Evolutionary conservation across 2,329 filamentous ascomycete species (phyloP).

Genomic region (Penicillium glabrum): DNA sequence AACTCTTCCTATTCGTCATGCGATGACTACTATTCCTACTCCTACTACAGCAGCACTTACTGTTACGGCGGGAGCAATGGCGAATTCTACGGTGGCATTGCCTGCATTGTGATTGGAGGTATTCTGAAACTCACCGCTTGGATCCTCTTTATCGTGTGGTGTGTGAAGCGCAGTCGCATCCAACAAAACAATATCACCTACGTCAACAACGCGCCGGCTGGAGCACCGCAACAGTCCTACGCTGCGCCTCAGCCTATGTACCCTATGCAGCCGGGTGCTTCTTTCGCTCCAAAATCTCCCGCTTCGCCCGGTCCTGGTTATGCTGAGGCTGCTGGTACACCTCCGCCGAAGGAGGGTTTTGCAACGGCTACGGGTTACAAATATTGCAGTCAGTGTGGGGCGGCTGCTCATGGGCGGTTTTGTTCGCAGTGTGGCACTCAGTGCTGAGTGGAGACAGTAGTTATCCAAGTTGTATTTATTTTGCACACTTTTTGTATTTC

Average conservation of each 20-base stretch:
- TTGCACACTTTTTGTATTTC: too few relatives aligned
- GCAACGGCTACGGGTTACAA: constrained; percentile 4
- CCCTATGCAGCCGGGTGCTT: not conserved
- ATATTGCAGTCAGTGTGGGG: constrained; percentile 15
- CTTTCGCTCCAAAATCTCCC: constrained; percentile 7
- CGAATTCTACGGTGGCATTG: constrained; percentile 14
- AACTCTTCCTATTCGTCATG: constrained; percentile 6
- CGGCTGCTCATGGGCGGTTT: constrained; percentile 9
- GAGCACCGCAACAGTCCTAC: constrained; percentile 6
- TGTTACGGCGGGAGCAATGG: constrained; percentile 4
- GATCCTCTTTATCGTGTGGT: constrained; percentile 20
- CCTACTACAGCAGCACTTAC: constrained; percentile 9
- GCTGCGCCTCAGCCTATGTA: constrained; percentile 11
- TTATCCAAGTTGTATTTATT: too few relatives aligned
- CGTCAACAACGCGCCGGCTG: constrained; percentile 2
- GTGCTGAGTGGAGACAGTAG: too few relatives aligned
- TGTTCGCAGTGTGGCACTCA: constrained; percentile 14
- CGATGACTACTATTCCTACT: constrained; percentile 5
- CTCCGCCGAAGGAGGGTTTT: constrained; percentile 11
- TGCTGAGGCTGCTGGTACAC: constrained; percentile 9
- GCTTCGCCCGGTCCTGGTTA: constrained; percentile 2
- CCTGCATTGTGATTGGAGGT: constrained; percentile 15
- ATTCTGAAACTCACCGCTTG: constrained; percentile 16
- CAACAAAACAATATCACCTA: constrained; percentile 9
- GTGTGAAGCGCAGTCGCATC: constrained; percentile 14